Evolutionary conservation across 768 basidiomycete species (phyloP).

Genomic region (Boletus vermiculosoides): DNA sequence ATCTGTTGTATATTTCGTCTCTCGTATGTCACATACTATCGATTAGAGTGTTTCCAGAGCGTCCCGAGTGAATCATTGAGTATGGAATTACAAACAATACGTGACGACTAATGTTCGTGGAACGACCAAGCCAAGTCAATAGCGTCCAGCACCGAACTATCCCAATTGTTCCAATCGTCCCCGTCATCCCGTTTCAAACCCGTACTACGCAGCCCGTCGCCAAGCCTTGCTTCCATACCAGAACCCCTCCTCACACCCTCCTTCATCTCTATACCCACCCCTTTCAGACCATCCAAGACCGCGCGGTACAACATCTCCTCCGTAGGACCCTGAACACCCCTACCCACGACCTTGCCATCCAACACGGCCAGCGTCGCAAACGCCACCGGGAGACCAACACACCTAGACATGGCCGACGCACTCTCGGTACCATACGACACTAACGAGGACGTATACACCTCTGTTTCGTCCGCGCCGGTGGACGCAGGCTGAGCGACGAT

Average conservation of each 20-base stretch:
- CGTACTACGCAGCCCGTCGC: slow-evolving; percentile 19
- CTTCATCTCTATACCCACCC: slow-evolving; percentile 41
- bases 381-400: slow-evolving; percentile 86
- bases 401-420: slow-evolving; percentile 85
- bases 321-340: slow-evolving; percentile 72
- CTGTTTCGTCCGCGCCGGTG: slow-evolving; percentile 28
- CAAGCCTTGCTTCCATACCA: slow-evolving; percentile 44
- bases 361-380: slow-evolving; percentile 72
- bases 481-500: slow-evolving; percentile 47
- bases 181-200: not conserved
- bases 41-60: not conserved
- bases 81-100: not conserved
- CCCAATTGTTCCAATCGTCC: not conserved
- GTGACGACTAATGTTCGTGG: not conserved
- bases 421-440: slow-evolving; percentile 56
- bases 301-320: slow-evolving; percentile 57
- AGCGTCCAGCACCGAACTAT: not conserved
- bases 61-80: not conserved
- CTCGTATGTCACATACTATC: not conserved
- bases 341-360: slow-evolving; percentile 50
- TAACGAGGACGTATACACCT: slow-evolving; percentile 66
- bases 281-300: slow-evolving; percentile 60
- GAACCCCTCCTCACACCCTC: slow-evolving; percentile 41
- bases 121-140: not conserved
- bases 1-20: not conserved